Conservation (phyloP, 208 protist species). For the Leishmania major region DNA sequence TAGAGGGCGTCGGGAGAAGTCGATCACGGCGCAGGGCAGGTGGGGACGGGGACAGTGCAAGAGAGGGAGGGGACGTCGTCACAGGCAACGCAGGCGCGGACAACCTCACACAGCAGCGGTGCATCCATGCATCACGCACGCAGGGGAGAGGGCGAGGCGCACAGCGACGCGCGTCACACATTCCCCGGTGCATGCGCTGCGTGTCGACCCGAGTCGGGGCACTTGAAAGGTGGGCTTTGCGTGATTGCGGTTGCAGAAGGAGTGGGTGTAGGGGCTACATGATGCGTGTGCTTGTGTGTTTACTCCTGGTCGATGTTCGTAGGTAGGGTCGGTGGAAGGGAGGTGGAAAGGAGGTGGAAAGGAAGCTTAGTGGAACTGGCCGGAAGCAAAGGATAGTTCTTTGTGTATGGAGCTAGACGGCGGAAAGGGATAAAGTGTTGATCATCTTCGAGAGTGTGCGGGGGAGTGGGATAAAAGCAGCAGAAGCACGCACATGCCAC, state of each 20-base stretch:
- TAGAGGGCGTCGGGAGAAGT: not conserved
- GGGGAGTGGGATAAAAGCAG: not conserved
- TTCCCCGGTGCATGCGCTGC: not conserved
- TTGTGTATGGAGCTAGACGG: not conserved
- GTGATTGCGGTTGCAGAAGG: too few species aligned
- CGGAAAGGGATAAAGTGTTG: not conserved
- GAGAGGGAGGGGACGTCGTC: not conserved
- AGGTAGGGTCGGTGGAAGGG: not conserved
- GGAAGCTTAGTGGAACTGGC: not conserved
- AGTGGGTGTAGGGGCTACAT: not conserved
- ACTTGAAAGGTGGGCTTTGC: not conserved
- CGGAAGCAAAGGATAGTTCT: not conserved
- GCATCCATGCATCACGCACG: not conserved
- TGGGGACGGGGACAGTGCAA: not conserved
- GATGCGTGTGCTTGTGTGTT: not conserved
- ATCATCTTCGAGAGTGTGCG: not conserved
- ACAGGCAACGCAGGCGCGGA: not conserved
- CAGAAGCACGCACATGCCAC: not conserved
- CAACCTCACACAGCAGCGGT: not conserved
- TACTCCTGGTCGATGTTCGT: not conserved
- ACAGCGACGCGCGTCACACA: not conserved
- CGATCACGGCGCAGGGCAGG: not conserved
- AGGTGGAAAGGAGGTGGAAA: not conserved
- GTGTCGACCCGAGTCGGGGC: not conserved
- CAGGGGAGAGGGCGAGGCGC: not conserved